Evolutionary conservation across 768 basidiomycete genomes (phyloP).

Genomic region (Termitomyces eurrhizus): DNA sequence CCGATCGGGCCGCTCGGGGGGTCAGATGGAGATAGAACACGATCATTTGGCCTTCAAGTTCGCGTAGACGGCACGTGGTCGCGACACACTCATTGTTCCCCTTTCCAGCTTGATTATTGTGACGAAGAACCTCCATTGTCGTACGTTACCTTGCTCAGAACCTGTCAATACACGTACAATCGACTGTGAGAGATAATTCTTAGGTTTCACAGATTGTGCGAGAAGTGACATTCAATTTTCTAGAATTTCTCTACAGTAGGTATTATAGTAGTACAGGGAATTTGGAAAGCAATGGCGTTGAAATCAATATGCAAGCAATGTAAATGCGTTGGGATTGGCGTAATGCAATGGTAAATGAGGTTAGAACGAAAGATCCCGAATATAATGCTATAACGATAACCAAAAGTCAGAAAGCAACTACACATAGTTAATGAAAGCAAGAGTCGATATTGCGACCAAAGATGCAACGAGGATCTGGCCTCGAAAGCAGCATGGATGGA

Average conservation of each 20-base stretch:
- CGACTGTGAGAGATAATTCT: neutral
- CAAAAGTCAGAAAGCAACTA: constrained; percentile 53
- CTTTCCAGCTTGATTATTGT: neutral
- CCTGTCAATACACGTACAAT: neutral
- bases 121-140: constrained; percentile 10
- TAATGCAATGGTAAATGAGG: constrained; percentile 7
- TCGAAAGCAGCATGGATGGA: neutral
- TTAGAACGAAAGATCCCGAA: constrained; percentile 3
- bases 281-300: constrained; percentile 14
- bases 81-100: constrained; percentile 22
- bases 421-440: constrained; percentile 35
- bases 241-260: constrained; percentile 2
- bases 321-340: constrained; percentile 6
- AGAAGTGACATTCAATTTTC: neutral
- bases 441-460: constrained; percentile 36
- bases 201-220: neutral
- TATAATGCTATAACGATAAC: constrained; percentile 17
- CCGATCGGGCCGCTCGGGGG: neutral
- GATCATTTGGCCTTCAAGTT: constrained; percentile 31
- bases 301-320: constrained; percentile 8
- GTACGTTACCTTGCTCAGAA: constrained; percentile 2
- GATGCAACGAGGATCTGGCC: neutral
- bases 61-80: constrained; percentile 46
- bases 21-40: constrained; percentile 7
- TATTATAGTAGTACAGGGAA: constrained; percentile 3